A percentile compares a stretch with the other conserved stretches of the same genome.
Conservation (phyloP, 345 rosid species). For the Lumnitzera racemosa region DNA sequence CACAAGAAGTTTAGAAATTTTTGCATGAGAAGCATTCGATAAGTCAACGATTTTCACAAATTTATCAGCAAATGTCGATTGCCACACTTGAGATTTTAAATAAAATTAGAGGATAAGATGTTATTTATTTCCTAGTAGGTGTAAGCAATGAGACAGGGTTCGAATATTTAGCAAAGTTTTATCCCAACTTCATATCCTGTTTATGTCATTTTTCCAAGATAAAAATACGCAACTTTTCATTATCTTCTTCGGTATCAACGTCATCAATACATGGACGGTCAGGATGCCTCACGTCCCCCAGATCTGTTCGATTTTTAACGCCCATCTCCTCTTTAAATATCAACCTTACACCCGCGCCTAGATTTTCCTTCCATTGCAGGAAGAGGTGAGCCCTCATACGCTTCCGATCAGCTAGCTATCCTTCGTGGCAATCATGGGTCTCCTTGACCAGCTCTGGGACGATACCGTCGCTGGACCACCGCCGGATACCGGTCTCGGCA, state of each 20-base stretch:
- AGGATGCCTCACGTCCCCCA: slow-evolving; percentile 8
- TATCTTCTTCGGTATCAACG: slow-evolving; percentile 30
- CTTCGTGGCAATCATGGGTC: slow-evolving; percentile 41
- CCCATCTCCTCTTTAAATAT: slow-evolving; percentile 20
- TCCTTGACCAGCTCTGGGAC: slow-evolving; percentile 94
- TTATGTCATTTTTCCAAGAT: too few relatives aligned
- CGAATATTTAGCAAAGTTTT: too few relatives aligned
- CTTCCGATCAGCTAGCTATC: slow-evolving; percentile 5
- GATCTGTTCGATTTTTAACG: slow-evolving; percentile 19
- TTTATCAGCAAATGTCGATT: too few relatives aligned
- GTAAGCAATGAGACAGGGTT: too few relatives aligned
- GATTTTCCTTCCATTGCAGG: neutral
- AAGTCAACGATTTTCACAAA: too few relatives aligned
- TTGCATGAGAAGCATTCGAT: too few relatives aligned
- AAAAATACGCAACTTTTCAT: too few relatives aligned
- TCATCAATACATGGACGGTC: slow-evolving; percentile 32
- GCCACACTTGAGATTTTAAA: too few relatives aligned
- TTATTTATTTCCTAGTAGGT: too few relatives aligned
- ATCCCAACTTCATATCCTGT: too few relatives aligned
- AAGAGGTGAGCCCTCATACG: neutral
- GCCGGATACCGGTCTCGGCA: slow-evolving; percentile 92
- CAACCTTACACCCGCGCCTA: neutral
- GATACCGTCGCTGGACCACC: slow-evolving; percentile 96
- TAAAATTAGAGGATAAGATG: too few relatives aligned
- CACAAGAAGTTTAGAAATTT: too few relatives aligned